A percentile compares a stretch with the other conserved stretches of the same genome.
phyloP scores from a whole-genome alignment of 192 early-diverging fungal species.

The Diversispora epigaea region DNA sequence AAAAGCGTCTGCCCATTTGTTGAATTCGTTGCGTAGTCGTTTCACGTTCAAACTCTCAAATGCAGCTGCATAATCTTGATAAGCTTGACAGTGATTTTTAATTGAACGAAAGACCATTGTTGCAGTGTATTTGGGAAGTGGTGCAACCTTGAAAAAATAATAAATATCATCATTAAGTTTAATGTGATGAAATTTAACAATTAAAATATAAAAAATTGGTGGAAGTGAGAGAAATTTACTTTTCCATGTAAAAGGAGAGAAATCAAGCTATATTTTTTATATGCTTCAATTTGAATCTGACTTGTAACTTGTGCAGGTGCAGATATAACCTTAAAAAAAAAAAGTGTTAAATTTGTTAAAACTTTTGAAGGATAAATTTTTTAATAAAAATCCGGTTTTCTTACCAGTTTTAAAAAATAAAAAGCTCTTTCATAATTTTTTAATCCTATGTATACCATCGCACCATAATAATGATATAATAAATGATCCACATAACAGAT shows the following conservation, averaged over 20 bases:
- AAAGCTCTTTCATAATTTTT: constrained; percentile 65
- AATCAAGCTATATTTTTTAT: constrained; percentile 67
- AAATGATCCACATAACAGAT: constrained; percentile 56
- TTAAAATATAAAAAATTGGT: background rate
- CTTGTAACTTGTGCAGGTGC: constrained; percentile 63
- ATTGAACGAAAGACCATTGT: constrained; percentile 45
- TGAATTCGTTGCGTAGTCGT: constrained; percentile 46
- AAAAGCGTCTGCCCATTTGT: constrained; percentile 40
- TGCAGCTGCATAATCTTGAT: constrained; percentile 58
- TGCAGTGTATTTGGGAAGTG: constrained; percentile 56
- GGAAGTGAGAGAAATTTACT: constrained; percentile 31
- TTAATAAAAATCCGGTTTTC: background rate
- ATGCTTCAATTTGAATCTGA: constrained; percentile 74
- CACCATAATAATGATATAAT: constrained; percentile 79
- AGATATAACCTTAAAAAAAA: constrained; percentile 50
- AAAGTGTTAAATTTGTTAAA: background rate
- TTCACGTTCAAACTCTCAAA: constrained; percentile 53
- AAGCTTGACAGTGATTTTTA: constrained; percentile 44
- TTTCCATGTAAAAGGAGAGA: constrained; percentile 61
- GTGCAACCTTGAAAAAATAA: constrained; percentile 33
- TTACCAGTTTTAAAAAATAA: constrained; percentile 58
- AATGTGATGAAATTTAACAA: background rate
- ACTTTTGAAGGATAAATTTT: too few species aligned
- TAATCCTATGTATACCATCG: constrained; percentile 66
- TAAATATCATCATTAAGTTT: background rate